These are phyloP conservation scores for Dittrichia graveolens DNA, from an alignment of 129 eudicot genomes.

Conservation along the genomic window DNA sequence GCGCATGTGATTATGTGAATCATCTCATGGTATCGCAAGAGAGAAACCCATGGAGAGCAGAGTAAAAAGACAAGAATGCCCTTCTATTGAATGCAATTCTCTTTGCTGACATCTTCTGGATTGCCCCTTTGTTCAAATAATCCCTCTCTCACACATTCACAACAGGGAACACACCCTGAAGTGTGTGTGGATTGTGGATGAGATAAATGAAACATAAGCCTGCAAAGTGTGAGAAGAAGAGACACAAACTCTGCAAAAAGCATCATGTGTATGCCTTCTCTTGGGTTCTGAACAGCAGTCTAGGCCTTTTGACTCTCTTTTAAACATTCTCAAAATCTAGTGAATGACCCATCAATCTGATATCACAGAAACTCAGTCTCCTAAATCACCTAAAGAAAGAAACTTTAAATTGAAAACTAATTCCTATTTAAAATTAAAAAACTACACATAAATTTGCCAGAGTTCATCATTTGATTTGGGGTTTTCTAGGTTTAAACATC, in stretches of 20 bases:
- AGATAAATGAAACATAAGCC: conserved; percentile 33
- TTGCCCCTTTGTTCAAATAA: conserved; percentile 25
- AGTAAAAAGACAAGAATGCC: conserved; percentile 24
- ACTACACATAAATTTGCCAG: conserved; percentile 7
- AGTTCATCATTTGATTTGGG: conserved; percentile 15
- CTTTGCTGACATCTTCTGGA: conserved; percentile 34
- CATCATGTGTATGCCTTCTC: conserved; percentile 29
- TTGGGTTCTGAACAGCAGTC: conserved; percentile 13
- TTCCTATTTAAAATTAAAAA: conserved; percentile 9
- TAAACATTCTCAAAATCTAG: conserved; percentile 33
- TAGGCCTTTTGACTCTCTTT: conserved; percentile 27
- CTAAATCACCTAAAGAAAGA: conserved; percentile 24
- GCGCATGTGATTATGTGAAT: too few relatives aligned
- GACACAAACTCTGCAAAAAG: conserved; percentile 34
- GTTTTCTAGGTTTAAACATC: conserved; percentile 15
- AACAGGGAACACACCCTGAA: conserved; percentile 17
- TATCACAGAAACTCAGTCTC: conserved; percentile 25
- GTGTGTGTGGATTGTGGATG: conserved; percentile 22
- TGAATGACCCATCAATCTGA: conserved; percentile 41
- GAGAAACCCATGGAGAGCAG: background rate
- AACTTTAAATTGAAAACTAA: conserved; percentile 27
- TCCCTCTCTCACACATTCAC: background rate
- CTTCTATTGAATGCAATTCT: conserved; percentile 16
- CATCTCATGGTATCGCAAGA: background rate
- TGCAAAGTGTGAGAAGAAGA: conserved; percentile 33